phyloP scores from a whole-genome alignment of 2,329 filamentous ascomycete species.

The Elsinoe perseae region DNA sequence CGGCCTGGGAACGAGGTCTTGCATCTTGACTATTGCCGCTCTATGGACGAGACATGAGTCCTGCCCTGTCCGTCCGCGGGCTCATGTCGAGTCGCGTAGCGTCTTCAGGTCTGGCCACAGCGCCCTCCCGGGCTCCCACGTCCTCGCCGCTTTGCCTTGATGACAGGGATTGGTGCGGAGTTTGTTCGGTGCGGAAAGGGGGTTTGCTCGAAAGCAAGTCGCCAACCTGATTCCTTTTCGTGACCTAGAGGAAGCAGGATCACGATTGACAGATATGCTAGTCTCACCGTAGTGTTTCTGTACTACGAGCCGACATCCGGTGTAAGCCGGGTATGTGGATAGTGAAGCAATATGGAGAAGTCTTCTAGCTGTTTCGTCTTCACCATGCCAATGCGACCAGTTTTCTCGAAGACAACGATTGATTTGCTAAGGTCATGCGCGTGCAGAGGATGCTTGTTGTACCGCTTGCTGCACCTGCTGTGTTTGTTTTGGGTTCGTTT shows the following conservation, averaged over 20 bases:
- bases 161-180: constrained; percentile 9
- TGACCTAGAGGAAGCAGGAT: not conserved
- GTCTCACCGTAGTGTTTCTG: not conserved
- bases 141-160: not conserved
- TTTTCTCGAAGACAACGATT: no score
- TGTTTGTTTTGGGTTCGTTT: constrained; percentile 8
- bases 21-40: constrained; percentile 12
- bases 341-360: not conserved
- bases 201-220: not conserved
- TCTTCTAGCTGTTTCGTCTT: not conserved
- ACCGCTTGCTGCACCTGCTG: constrained; percentile 10
- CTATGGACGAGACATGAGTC: constrained; percentile 4
- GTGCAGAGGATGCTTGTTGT: not conserved
- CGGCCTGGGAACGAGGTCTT: not conserved
- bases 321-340: constrained; percentile 7
- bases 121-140: no score
- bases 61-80: constrained; percentile 8
- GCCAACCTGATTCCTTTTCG: not conserved
- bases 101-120: constrained; percentile 12
- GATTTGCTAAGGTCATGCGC: constrained; percentile 1
- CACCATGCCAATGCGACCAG: not conserved
- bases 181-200: constrained; percentile 3
- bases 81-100: constrained; percentile 16
- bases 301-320: not conserved
- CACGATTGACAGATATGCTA: not conserved